Evolutionary conservation across 2,329 filamentous ascomycete genomes (phyloP).

Genomic region (Cladophialophora chaetospira): DNA sequence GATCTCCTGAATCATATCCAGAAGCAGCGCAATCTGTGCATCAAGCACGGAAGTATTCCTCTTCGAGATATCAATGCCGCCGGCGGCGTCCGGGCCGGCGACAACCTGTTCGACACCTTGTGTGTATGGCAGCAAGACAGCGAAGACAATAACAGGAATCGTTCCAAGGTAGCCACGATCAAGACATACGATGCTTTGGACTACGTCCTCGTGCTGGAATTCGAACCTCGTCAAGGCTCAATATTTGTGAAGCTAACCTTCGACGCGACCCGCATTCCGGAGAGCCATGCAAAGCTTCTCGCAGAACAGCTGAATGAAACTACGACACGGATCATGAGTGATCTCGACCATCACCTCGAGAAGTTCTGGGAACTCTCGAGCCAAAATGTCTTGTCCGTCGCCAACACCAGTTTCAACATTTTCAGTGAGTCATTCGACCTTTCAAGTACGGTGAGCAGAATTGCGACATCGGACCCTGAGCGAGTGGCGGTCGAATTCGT

Average conservation of each 20-base stretch:
- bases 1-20: conserved; percentile 69
- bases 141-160: conserved; percentile 38
- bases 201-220: conserved; percentile 73
- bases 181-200: conserved; percentile 72
- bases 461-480: conserved; percentile 53
- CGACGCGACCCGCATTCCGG: conserved; percentile 56
- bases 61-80: conserved; percentile 69
- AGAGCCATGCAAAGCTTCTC: conserved; percentile 58
- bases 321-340: conserved; percentile 46
- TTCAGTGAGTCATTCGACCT: conserved; percentile 49
- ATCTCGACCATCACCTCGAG: conserved; percentile 37
- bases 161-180: conserved; percentile 54
- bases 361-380: conserved; percentile 20
- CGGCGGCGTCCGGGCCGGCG: conserved; percentile 56
- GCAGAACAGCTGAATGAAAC: conserved; percentile 63
- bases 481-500: conserved; percentile 68
- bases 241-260: conserved; percentile 59
- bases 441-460: conserved; percentile 56
- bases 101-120: conserved; percentile 71
- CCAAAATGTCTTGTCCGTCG: conserved; percentile 49
- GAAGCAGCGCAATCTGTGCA: conserved; percentile 62
- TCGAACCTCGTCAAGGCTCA: conserved; percentile 62
- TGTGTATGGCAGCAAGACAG: conserved; percentile 84
- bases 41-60: conserved; percentile 65
- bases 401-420: conserved; percentile 47